Evolutionary conservation across 2,329 filamentous ascomycete genomes (phyloP), one percentile per base, ranked within the genome.

Genomic region (Diaporthe capsici): DNA sequence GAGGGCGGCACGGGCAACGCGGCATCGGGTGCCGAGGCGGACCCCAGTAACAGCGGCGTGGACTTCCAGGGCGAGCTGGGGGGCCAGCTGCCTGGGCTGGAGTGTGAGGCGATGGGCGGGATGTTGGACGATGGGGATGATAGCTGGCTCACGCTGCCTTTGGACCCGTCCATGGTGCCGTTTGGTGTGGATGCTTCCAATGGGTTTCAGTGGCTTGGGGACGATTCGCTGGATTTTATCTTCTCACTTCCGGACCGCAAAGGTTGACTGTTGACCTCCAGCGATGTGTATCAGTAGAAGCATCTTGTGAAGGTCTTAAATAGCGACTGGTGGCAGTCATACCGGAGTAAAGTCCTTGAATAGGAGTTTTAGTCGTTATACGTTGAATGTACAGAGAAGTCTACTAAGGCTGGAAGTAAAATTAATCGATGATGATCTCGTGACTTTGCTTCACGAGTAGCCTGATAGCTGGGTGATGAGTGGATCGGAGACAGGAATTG

Each of bases 181-280:
- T 65, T 65, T 22, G 61, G 61, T 2, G 13, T 49, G 25, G 42
- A 34, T 65, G 17, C 42, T 47, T 65, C 61, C 1, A 47, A 49
- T 20, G 61, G 61, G 25, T 65, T 65, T 15, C 60, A 34, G 61
- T 65, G 61, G 61, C 61, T 65, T n/a, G 61, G 61, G 4, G 42
- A 49, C 4, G 61, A 65, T 25, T 47, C 61, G 25, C 22, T 65
- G 20, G 42, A 49, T 12, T 47, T 65, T 10, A 65, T 65, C 0
- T 65, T 65, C 61, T 65, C 61, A 0, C 61, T 65, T 34, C 42
- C 42, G 3, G 42, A 49, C 15, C 61, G 39, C 15, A 65, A 34
- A 47, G 28, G 39, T n/a, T 65, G 25, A 49, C 3, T 28, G n/a
- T 44, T 44, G 15, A 17, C 15, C 42, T 17, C 15, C 4, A 44